Conservation (phyloP, 2,329 filamentous ascomycete genomes). For the Scopulariopsis brevicaulis region DNA sequence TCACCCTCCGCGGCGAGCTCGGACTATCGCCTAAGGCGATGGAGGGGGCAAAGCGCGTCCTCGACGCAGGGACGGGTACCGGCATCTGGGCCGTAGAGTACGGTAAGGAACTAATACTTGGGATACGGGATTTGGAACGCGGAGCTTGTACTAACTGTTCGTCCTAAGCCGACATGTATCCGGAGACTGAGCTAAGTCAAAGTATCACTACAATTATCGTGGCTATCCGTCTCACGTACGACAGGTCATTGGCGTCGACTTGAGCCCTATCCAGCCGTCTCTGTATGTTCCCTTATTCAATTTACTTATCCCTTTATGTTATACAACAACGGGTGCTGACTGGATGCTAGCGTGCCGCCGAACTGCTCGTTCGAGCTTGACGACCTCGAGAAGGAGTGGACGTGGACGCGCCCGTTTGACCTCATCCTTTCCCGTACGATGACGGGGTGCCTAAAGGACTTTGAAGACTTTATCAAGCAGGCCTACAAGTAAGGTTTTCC, state of each 20-base stretch:
- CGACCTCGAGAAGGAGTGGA: conserved; percentile 40
- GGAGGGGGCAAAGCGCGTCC: conserved; percentile 10
- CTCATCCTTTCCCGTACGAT: conserved; percentile 45
- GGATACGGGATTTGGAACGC: background rate
- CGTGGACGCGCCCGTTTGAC: conserved; percentile 39
- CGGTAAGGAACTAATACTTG: background rate
- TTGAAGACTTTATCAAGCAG: background rate
- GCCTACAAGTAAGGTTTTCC: too few species aligned
- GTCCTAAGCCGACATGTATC: conserved; percentile 13
- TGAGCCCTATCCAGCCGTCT: too few species aligned
- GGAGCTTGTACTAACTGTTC: background rate
- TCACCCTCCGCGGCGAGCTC: conserved; percentile 15
- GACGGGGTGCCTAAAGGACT: conserved; percentile 16
- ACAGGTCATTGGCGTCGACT: conserved; percentile 21
- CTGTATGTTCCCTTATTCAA: conserved; percentile 25
- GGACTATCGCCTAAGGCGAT: conserved; percentile 10
- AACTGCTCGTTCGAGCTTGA: conserved; percentile 54
- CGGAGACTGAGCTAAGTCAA: conserved; percentile 15
- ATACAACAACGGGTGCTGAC: background rate
- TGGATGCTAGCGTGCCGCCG: conserved; percentile 32
- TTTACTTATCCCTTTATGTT: conserved; percentile 3
- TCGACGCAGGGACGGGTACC: conserved; percentile 20
- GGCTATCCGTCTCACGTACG: background rate
- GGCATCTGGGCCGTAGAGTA: conserved; percentile 21
- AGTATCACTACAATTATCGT: background rate